Base-by-base conservation (phyloP, 106 monocot species). In the Apostasia shenzhenica region DNA sequence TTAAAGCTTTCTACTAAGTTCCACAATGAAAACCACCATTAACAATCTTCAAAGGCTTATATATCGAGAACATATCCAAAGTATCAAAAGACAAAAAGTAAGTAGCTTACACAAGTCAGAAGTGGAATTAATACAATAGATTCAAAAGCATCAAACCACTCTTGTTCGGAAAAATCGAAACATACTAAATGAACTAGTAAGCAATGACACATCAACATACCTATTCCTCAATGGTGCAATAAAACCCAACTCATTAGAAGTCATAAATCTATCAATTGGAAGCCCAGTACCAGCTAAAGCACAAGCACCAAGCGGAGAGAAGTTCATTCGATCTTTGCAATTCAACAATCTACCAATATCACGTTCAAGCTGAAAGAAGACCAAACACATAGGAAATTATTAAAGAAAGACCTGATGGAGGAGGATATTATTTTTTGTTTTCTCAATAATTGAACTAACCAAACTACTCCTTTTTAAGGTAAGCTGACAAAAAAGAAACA, bases 241-340 rank as follows among this genome's bases (percentile, higher is more conserved):
- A 83, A 97, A 97, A 42, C 81, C 84, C 72, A 97, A 76, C 44
- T 86, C 84, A 48, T 83, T 73, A 71, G 97, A 86, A 75, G 97
- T 97, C 77, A 89, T 81, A 69, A 89, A 97, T 70, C 97, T 84
- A 73, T 97, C 76, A 63, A 97, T 97, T n/a, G 97, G 92, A 80
- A 97, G 92, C 3, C 97, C 97, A 66, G 97, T 97, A 54, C 97
- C 97, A 78, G 97, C 97, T 77, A 97, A 83, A 70, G 97, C 97
- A 85, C 97, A 92, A 57, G 97, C 89, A 79, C 97, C 97, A 14
- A 97, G 74, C n/a, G 97, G 97, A 47, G 89, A 89, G 66, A 84
- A 85, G 66, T 97, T 97, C 82, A 92, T 60, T 41, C 89, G 80
- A 42, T 82, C 81, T 68, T 79, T 86, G 79, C 89, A 97, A 63